Evolutionary conservation across 169 alveolate genomes (phyloP).

Genomic region (Neospora caninum): DNA sequence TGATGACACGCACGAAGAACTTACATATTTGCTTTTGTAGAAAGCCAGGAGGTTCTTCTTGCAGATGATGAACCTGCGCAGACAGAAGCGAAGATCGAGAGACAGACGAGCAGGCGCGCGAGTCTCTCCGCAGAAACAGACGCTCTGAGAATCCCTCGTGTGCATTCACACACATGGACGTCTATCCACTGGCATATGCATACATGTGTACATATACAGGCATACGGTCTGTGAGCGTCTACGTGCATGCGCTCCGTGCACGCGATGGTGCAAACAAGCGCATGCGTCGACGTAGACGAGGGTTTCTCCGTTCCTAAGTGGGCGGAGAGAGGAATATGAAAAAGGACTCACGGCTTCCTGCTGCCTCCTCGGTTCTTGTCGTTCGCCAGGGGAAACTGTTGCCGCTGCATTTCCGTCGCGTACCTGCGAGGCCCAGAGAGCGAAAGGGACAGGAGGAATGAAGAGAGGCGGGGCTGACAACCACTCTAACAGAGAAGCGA

Average conservation of each 20-base stretch:
- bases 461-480: not conserved
- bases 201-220: not conserved
- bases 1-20: not conserved
- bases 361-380: slow-evolving; percentile 41
- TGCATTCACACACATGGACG: not conserved
- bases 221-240: not conserved
- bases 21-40: slow-evolving; percentile 65
- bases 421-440: slow-evolving; percentile 17
- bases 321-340: not conserved
- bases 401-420: slow-evolving; percentile 36
- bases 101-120: no score
- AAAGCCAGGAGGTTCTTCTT: slow-evolving; percentile 64
- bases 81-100: no score
- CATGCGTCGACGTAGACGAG: no score
- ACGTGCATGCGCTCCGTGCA: not conserved
- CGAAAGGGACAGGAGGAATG: not conserved
- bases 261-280: no score
- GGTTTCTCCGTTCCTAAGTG: not conserved
- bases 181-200: not conserved
- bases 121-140: no score
- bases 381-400: slow-evolving; percentile 47
- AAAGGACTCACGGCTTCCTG: slow-evolving; percentile 44
- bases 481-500: not conserved
- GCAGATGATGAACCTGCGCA: slow-evolving; percentile 63
- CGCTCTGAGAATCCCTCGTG: not conserved